Percentiles rank a stretch among this genome's conserved stretches.
phyloP scores from a whole-genome alignment of 2,329 filamentous ascomycete genomes.

The Scleromitrula shiraiana region DNA sequence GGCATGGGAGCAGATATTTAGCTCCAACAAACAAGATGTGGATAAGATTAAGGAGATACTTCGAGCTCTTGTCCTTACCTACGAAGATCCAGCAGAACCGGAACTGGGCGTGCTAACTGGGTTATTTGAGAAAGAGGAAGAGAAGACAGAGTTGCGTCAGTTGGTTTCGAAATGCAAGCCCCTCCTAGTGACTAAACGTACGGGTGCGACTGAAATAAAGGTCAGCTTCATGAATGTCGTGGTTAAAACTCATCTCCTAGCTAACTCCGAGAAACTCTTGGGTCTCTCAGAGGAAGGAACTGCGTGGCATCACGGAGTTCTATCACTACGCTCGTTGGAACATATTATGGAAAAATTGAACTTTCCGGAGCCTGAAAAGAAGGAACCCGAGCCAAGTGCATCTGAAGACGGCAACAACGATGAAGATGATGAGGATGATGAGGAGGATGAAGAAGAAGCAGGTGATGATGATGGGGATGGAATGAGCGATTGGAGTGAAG shows the following conservation, averaged over 20 bases:
- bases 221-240: neutral
- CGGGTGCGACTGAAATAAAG: neutral
- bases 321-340: slow-evolving; percentile 3
- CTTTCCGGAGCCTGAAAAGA: neutral
- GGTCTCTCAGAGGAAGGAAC: slow-evolving; percentile 2
- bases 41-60: slow-evolving; percentile 5
- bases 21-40: neutral
- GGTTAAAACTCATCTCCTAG: neutral
- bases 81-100: slow-evolving; percentile 2
- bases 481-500: neutral
- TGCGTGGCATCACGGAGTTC: neutral
- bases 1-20: neutral
- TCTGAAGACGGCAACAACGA: neutral
- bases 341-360: slow-evolving; percentile 1
- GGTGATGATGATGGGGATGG: slow-evolving; percentile 1
- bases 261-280: neutral
- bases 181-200: neutral
- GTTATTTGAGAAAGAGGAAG: neutral
- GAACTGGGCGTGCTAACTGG: slow-evolving; percentile 2
- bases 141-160: neutral
- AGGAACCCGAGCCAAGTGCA: too few species aligned
- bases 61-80: slow-evolving; percentile 2
- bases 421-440: neutral
- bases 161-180: neutral
- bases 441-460: neutral